Percentiles rank a stretch among this genome's conserved stretches.
Evolutionary conservation across 805 yeast species (phyloP).

Genomic region (Starmerella bombicola): DNA sequence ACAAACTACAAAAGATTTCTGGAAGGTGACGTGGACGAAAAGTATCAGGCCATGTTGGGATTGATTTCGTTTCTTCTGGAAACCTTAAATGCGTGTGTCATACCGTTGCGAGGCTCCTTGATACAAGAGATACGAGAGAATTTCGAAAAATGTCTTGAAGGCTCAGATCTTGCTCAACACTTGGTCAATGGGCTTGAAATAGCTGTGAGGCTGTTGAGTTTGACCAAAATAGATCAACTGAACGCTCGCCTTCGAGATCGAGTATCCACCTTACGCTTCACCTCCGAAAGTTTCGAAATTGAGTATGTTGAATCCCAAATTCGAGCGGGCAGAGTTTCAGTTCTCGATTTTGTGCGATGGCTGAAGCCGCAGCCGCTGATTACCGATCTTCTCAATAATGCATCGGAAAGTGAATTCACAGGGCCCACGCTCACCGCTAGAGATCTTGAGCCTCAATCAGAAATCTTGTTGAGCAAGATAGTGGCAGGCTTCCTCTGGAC

Average conservation of each 20-base stretch:
- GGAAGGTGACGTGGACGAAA: background rate
- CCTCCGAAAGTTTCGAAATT: constrained; percentile 79
- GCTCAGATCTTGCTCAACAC: constrained; percentile 7
- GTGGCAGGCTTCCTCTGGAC: constrained; percentile 6
- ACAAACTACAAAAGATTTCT: background rate
- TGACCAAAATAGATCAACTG: constrained; percentile 90
- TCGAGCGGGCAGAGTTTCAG: background rate
- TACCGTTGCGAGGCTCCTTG: background rate
- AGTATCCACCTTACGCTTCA: constrained; percentile 71
- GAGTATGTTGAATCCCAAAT: constrained; percentile 42
- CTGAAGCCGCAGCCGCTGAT: background rate
- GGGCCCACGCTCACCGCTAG: background rate
- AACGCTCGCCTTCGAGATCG: constrained; percentile 82
- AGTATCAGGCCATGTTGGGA: background rate
- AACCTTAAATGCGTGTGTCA: background rate
- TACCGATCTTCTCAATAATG: background rate
- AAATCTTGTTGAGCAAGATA: background rate
- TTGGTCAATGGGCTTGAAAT: constrained; percentile 66
- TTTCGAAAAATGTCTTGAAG: background rate
- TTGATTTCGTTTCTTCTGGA: background rate
- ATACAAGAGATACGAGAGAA: background rate
- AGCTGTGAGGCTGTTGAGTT: constrained; percentile 73
- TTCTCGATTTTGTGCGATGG: background rate
- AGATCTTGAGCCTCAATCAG: background rate
- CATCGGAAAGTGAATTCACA: background rate